Percentiles rank a stretch among this genome's conserved stretches.
phyloP scores from a whole-genome alignment of 768 basidiomycete species.

The Sporobolomyces phaffii region DNA sequence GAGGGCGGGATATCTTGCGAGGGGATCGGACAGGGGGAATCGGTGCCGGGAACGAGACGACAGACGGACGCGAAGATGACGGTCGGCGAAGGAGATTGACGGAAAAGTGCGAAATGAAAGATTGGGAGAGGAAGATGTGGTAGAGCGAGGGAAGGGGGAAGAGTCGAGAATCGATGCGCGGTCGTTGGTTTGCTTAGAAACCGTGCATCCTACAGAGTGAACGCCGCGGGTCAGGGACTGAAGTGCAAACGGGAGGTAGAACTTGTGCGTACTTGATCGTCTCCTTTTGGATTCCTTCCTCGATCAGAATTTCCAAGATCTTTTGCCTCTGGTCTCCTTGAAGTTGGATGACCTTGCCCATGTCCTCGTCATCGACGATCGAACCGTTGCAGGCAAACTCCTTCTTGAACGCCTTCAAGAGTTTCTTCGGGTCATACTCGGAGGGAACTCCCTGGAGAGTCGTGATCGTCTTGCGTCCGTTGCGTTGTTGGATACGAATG shows the following conservation, averaged over 20 bases:
- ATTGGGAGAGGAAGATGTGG: constrained; percentile 24
- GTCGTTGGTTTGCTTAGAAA: constrained; percentile 41
- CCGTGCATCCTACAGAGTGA: constrained; percentile 39
- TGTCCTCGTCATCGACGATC: constrained; percentile 87
- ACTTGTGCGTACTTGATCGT: constrained; percentile 38
- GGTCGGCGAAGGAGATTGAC: no score
- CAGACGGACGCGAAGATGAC: no score
- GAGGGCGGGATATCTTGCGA: constrained; percentile 19
- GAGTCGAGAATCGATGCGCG: constrained; percentile 1
- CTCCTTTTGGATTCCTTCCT: constrained; percentile 59
- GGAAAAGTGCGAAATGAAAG: constrained; percentile 8
- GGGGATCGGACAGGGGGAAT: no score
- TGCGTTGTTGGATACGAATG: constrained; percentile 97
- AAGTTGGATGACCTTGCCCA: constrained; percentile 95
- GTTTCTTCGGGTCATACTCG: constrained; percentile 95
- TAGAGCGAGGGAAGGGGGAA: not conserved
- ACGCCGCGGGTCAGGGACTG: not conserved
- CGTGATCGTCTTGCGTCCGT: constrained; percentile 96
- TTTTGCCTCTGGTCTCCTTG: constrained; percentile 95
- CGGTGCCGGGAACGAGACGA: no score
- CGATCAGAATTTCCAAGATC: constrained; percentile 78
- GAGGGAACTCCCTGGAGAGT: constrained; percentile 92
- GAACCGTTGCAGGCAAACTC: constrained; percentile 68
- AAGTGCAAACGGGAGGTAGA: no score
- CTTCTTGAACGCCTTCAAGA: constrained; percentile 99